Evolutionary conservation across 257 asterid species (phyloP), one percentile per base, ranked within the genome.

Genomic region (Jasminum sambac): DNA sequence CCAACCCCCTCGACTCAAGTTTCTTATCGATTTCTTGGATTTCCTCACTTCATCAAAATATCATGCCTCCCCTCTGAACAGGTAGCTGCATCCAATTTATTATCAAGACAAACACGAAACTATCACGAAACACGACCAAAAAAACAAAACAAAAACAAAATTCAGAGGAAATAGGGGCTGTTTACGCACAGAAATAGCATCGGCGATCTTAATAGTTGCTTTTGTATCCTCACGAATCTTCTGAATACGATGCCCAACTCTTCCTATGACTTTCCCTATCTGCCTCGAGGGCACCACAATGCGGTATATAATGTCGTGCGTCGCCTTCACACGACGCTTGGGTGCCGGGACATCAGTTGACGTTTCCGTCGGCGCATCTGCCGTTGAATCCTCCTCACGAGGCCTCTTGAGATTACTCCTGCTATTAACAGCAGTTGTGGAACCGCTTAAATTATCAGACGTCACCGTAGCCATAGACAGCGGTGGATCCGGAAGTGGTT

Each of bases 221-320:
- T 83, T 87, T 41, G 97, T 80, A 50, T 87, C 90, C 74, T 95
- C 99, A 2, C 97, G 93, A 82, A 95, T 88, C 87, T 88, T 87
- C 92, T 90, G 96, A 74, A 95, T 90, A 17, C 98, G 94, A 71
- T 84, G 89, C 4, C 99, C 98, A n/a, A 69, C 93, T 76, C 77
- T 87, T 52, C 99, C 99, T 5, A 95, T 91, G 14, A 95, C 98
- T 80, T 91, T 95, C 76, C 99, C 98, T 67, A 95, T 95, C 89
- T 91, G 99, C 79, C 88, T 80, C 24, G 96, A 85, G 34, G 98
- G 99, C 42, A 95, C 97, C 64, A 95, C 85, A 43, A 95, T 91
- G 36, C 99, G 95, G 79, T 77, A 95, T 24, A 95, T 75, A 42
- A 95, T 81, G 46, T 95, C 99, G 46, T 82, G 79, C 5, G 85